Evolutionary conservation across 805 yeast genomes (phyloP).

Genomic region (Lachancea nothofagi): DNA sequence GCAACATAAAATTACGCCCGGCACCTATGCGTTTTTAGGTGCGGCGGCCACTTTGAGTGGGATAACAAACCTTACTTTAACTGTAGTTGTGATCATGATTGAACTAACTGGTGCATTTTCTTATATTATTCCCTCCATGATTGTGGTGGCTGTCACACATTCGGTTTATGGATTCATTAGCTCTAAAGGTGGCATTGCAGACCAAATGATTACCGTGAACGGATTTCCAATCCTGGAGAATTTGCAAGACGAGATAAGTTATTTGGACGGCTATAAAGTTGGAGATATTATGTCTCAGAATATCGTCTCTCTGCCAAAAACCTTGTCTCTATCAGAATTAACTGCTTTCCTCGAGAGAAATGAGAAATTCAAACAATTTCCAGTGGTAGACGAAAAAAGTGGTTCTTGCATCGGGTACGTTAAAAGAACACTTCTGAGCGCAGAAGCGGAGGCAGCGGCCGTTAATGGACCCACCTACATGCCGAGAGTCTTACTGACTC

Average conservation of each 20-base stretch:
- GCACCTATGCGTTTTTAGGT: slow-evolving; percentile 91
- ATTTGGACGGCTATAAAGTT: slow-evolving; percentile 41
- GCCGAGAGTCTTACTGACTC: neutral
- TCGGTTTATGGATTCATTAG: slow-evolving; percentile 74
- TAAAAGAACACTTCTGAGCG: neutral
- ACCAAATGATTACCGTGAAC: slow-evolving; percentile 84
- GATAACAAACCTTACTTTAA: slow-evolving; percentile 83
- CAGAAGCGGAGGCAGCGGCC: neutral
- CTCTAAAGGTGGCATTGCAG: slow-evolving; percentile 79
- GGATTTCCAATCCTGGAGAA: slow-evolving; percentile 77
- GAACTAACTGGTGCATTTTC: slow-evolving; percentile 93
- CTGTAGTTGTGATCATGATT: slow-evolving; percentile 93
- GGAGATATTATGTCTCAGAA: slow-evolving; percentile 58
- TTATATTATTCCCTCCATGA: slow-evolving; percentile 93
- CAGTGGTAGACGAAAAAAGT: slow-evolving; percentile 41
- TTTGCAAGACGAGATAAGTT: slow-evolving; percentile 60
- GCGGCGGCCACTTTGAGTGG: slow-evolving; percentile 96
- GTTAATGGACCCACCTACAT: neutral
- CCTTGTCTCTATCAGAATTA: slow-evolving; percentile 24
- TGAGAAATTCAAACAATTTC: slow-evolving; percentile 44
- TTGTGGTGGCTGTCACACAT: slow-evolving; percentile 85
- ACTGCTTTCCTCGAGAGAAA: slow-evolving; percentile 25
- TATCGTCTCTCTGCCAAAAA: slow-evolving; percentile 22
- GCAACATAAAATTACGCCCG: slow-evolving; percentile 71
- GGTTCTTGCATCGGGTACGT: slow-evolving; percentile 33